Conservation (phyloP, 2,329 filamentous ascomycete genomes). For the Rhexocercosporidium sp. region DNA sequence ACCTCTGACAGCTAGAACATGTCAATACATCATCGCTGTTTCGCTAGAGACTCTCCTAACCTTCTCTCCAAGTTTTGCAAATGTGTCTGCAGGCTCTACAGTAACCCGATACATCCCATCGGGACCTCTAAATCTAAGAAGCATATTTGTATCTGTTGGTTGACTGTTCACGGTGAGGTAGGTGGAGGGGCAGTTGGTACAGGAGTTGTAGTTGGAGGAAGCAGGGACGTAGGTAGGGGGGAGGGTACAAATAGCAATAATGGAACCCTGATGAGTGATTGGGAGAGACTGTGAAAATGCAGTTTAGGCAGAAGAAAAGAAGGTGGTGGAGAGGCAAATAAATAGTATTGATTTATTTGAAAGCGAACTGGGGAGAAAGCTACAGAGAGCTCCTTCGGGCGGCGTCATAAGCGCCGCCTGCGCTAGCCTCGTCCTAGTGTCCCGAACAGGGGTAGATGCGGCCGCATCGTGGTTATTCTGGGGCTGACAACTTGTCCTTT, state of each 20-base stretch:
- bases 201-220: not conserved
- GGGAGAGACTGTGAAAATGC: not conserved
- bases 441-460: conserved; percentile 1
- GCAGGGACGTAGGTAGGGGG: not conserved
- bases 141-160: conserved; percentile 29
- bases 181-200: not conserved
- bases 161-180: not conserved
- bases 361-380: conserved; percentile 23
- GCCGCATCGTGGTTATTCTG: conserved; percentile 16
- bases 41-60: conserved; percentile 43
- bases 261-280: not conserved
- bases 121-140: conserved; percentile 65
- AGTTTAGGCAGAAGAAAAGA: not conserved
- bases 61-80: conserved; percentile 63
- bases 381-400: conserved; percentile 15
- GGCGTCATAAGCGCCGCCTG: conserved; percentile 15
- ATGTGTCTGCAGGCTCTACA: conserved; percentile 75
- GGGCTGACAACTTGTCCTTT: conserved; percentile 5
- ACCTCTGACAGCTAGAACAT: conserved; percentile 57
- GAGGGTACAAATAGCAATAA: not conserved
- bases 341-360: conserved; percentile 2
- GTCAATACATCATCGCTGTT: conserved; percentile 24
- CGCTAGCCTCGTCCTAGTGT: not conserved
- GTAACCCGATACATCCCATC: conserved; percentile 91
- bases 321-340: conserved; percentile 15